Evolutionary conservation across 768 basidiomycete species (phyloP).

Genomic region (Suillus hirtellus): DNA sequence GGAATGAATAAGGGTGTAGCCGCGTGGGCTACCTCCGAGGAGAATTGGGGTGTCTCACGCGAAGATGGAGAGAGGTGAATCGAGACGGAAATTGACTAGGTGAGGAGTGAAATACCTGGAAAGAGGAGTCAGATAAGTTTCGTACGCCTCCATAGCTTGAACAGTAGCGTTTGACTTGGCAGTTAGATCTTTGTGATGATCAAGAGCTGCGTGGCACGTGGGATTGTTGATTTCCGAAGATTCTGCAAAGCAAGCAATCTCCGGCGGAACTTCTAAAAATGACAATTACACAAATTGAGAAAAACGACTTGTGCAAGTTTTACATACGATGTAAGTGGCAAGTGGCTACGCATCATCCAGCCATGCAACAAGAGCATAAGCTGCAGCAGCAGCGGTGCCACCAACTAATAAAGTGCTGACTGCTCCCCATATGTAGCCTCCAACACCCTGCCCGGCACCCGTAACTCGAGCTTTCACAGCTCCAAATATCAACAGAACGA

Average conservation of each 20-base stretch:
- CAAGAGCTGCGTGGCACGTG: too few relatives aligned
- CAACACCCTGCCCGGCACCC: conserved; percentile 59
- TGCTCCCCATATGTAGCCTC: conserved; percentile 80
- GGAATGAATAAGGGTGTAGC: too few relatives aligned
- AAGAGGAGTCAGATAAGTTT: conserved; percentile 80
- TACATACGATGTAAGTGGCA: not conserved
- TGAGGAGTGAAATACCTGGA: conserved; percentile 55
- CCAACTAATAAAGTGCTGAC: conserved; percentile 83
- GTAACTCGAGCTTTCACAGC: conserved; percentile 82
- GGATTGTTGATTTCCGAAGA: not conserved
- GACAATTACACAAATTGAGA: not conserved
- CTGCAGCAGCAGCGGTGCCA: conserved; percentile 82
- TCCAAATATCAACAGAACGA: conserved; percentile 84
- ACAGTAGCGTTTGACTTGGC: not conserved
- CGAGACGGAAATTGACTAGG: not conserved
- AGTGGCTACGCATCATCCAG: conserved; percentile 35
- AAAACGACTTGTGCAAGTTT: too few relatives aligned
- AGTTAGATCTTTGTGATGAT: too few relatives aligned
- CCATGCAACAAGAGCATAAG: conserved; percentile 58
- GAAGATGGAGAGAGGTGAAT: not conserved
- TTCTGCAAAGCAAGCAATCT: too few relatives aligned
- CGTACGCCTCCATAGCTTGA: conserved; percentile 55
- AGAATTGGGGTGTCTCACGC: too few relatives aligned
- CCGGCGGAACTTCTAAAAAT: not conserved
- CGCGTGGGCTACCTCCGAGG: too few relatives aligned